Percentiles rank a stretch among this genome's conserved stretches.
Evolutionary conservation across 1,139 yeast species (phyloP).

Genomic region (Yamadazyma jaroonii): DNA sequence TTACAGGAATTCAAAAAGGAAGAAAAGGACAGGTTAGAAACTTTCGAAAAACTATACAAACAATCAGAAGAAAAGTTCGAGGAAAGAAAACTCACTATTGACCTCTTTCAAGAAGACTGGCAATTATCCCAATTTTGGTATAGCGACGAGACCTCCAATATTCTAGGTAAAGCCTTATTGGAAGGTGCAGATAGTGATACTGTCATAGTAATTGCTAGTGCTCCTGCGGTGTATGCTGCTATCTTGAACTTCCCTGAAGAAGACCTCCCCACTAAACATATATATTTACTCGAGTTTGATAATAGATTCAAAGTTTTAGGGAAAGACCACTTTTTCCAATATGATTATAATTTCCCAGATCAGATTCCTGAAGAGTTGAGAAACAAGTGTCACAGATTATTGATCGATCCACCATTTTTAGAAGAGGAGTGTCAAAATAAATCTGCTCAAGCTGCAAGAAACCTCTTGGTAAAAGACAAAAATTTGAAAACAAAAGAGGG

Average conservation of each 20-base stretch:
- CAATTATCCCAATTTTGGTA: constrained; percentile 93
- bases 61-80: constrained; percentile 58
- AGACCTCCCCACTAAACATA: constrained; percentile 61
- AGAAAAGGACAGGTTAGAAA: constrained; percentile 56
- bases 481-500: constrained; percentile 37
- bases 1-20: constrained; percentile 68
- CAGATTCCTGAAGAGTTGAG: constrained; percentile 56
- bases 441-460: constrained; percentile 66
- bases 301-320: constrained; percentile 71
- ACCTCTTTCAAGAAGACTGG: constrained; percentile 86
- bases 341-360: constrained; percentile 72
- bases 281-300: constrained; percentile 77
- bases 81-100: constrained; percentile 40
- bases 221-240: constrained; percentile 91
- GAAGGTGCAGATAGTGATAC: constrained; percentile 75
- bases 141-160: constrained; percentile 65
- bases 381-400: constrained; percentile 66
- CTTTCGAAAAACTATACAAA: constrained; percentile 55
- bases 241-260: constrained; percentile 51
- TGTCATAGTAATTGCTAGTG: constrained; percentile 73
- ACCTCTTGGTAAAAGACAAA: constrained; percentile 46
- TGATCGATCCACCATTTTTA: constrained; percentile 87
- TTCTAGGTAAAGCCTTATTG: constrained; percentile 64
- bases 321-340: constrained; percentile 56
- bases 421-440: constrained; percentile 79